Conservation (phyloP, 139 green algal genomes). For the Deuterostichococcus epilithicus region DNA sequence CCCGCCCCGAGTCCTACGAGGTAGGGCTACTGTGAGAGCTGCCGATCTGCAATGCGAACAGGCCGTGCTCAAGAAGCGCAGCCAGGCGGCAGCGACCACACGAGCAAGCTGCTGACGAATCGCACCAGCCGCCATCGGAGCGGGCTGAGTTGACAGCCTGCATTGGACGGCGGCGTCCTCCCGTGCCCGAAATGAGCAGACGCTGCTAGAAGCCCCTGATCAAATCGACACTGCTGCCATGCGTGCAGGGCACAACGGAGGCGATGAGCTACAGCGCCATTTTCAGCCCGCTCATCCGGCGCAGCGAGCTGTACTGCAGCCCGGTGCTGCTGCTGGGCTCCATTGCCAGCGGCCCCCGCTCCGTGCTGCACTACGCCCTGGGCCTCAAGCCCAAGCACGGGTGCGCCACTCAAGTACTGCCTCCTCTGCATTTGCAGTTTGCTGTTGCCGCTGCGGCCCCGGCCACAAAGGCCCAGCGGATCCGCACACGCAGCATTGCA, state of each 20-base stretch:
- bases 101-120: no score
- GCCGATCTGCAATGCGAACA: no score
- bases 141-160: not conserved
- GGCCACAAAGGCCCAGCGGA: no score
- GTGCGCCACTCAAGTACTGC: no score
- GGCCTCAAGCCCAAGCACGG: conserved; percentile 2
- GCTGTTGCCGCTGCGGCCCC: not conserved
- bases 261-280: conserved; percentile 36
- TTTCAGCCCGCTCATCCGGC: conserved; percentile 43
- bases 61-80: no score
- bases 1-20: conserved; percentile 52
- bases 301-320: conserved; percentile 34
- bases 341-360: conserved; percentile 31
- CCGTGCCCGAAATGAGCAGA: no score
- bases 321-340: conserved; percentile 57
- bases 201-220: no score
- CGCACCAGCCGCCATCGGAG: not conserved
- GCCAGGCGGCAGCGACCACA: no score
- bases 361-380: conserved; percentile 25
- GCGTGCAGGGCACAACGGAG: conserved; percentile 37
- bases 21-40: not conserved
- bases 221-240: not conserved
- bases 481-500: no score
- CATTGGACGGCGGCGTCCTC: not conserved
- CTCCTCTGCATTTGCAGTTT: no score